phyloP scores from a whole-genome alignment of 73 alveolate species.

The Symbiodinium pilosum region DNA sequence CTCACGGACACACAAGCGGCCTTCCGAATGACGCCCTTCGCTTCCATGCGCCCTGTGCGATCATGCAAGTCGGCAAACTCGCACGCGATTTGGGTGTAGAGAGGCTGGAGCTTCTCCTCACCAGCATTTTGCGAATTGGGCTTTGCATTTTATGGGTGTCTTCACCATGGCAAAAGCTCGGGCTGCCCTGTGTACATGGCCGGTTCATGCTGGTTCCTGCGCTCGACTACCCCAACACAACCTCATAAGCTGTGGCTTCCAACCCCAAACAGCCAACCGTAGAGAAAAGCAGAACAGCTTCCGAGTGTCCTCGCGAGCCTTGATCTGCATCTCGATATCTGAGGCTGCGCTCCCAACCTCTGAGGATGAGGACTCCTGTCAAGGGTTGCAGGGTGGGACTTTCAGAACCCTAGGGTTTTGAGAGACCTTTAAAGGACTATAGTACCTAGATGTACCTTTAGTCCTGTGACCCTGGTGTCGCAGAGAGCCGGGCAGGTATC shows the following conservation, averaged over 20 bases:
- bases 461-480: no score
- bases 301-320: slow-evolving; percentile 45
- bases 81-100: slow-evolving; percentile 86
- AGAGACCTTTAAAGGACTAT: no score
- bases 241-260: neutral
- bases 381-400: no score
- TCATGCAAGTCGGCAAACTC: slow-evolving; percentile 95
- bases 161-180: no score
- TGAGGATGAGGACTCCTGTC: slow-evolving; percentile 90
- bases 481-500: no score
- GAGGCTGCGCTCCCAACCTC: slow-evolving; percentile 80
- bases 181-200: no score
- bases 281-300: no score
- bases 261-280: no score
- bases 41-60: slow-evolving; percentile 95
- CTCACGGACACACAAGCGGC: neutral
- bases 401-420: no score
- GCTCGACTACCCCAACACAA: no score
- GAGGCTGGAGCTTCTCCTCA: slow-evolving; percentile 72
- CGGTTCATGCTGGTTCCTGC: no score
- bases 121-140: neutral
- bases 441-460: no score
- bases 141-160: neutral
- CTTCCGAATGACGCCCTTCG: slow-evolving; percentile 78
- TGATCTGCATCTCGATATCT: slow-evolving; percentile 85